phyloP scores from a whole-genome alignment of 257 asterid genomes.

The Solanum pimpinellifolium region DNA sequence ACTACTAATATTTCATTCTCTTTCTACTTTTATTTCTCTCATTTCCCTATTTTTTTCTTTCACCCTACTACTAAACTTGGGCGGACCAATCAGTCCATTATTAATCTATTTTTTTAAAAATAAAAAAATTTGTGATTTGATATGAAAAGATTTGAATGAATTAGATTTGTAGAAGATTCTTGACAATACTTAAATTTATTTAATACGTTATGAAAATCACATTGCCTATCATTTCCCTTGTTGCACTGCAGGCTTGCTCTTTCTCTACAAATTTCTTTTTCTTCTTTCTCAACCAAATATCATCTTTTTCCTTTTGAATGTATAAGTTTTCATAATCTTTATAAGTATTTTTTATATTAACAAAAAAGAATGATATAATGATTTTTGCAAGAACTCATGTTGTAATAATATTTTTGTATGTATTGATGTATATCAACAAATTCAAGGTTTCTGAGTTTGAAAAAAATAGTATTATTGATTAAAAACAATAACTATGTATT shows the following conservation, averaged over 20 bases:
- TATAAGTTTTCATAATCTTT: background rate
- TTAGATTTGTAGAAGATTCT: too few species aligned
- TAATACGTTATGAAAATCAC: too few species aligned
- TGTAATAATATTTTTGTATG: background rate
- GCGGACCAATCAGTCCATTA: background rate
- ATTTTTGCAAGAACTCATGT: background rate
- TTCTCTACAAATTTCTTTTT: background rate
- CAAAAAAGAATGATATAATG: background rate
- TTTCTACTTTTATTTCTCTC: background rate
- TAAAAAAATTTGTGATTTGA: background rate
- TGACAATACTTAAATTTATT: too few species aligned
- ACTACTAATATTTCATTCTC: background rate
- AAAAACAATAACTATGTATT: background rate
- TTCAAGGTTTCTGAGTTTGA: background rate
- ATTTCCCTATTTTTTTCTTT: background rate
- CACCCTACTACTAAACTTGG: background rate
- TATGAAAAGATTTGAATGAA: background rate
- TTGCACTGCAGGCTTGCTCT: background rate
- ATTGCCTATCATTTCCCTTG: background rate
- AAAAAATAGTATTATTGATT: background rate
- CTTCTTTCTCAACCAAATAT: background rate
- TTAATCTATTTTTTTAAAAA: background rate
- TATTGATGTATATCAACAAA: background rate
- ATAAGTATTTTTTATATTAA: background rate
- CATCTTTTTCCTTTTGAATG: background rate